phyloP scores from a whole-genome alignment of 441 rosid genomes.

The Eugenia klotzschiana region DNA sequence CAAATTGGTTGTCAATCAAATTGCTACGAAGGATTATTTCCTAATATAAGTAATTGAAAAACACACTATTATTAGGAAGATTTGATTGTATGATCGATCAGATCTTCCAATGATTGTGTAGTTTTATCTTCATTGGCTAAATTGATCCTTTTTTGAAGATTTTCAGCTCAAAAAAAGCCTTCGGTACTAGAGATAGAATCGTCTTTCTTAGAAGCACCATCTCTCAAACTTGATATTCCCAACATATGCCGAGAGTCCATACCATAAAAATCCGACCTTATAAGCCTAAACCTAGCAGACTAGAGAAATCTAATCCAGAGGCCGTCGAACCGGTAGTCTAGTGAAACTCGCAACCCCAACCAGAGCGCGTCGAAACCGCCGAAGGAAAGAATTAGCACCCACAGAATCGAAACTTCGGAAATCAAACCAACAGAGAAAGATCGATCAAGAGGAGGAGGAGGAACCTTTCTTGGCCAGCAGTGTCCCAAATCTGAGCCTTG shows the following conservation, averaged over 20 bases:
- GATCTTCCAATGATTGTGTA: too few species aligned
- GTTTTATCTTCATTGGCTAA: too few species aligned
- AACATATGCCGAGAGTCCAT: neutral
- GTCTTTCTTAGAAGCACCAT: neutral
- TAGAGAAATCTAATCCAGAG: neutral
- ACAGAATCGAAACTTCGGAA: neutral
- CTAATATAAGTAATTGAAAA: too few species aligned
- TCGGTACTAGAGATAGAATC: neutral
- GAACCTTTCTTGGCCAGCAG: constrained; percentile 56
- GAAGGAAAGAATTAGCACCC: neutral
- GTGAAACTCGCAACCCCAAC: neutral
- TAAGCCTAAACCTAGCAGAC: neutral
- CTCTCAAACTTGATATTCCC: neutral
- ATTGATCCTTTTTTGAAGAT: too few species aligned
- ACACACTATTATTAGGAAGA: too few species aligned
- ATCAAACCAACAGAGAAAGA: neutral
- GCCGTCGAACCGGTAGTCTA: neutral
- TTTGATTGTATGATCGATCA: too few species aligned
- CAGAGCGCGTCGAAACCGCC: neutral
- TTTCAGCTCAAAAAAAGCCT: neutral
- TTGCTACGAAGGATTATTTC: too few species aligned
- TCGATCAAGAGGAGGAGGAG: neutral
- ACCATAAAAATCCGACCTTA: neutral
- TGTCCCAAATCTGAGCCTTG: constrained; percentile 69
- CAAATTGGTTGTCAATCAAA: too few species aligned